Base-by-base conservation (phyloP, 805 yeast genomes). In the Komagataella pseudopastoris region DNA sequence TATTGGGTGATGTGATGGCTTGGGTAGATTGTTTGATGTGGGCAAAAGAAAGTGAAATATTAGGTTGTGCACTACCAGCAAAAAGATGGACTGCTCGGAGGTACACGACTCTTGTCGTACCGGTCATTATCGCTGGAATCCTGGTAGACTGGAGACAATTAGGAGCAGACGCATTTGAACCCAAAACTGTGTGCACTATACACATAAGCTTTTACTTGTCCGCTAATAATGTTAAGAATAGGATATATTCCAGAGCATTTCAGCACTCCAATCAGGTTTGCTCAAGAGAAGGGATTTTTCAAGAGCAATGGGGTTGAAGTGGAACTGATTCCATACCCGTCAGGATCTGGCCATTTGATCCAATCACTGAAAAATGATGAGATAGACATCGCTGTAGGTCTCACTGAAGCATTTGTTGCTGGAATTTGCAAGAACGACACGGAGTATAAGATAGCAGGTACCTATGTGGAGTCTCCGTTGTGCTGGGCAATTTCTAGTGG, bases 171-270 rank as follows among this genome's bases (percentile, higher is more conserved):
- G 16, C 4, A 30, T 30, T 30, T 30, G 14, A 30, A 10, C 46
- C 23, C 46, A 44, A 44, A n/a, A 4, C 47, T 16, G 22, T 14
- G 16, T 23, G 6, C 12, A 16, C 12, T 17, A 18, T 45, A 45
- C 6, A 14, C n/a, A 45, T 18, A 45, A 22, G 24, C n/a, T 14
- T 8, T 16, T 18, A 6, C 8, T 7, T 14, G n/a, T 16, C 6
- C 12, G 12, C 10, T 14, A 23, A 17, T 47, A 6, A 49, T 22
- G 39, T 18, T 81, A 30, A 78, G 64, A 60, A 85, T 89, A 24
- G 97, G 96, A 2, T 85, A 78, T 67, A 81, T 89, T 50, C 96
- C 96, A 2, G 96, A 89, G 65, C 97, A 90, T 63, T 90, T 88
- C 60, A 82, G 93, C 45, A 85, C 96, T 0, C 96, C 96, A 4